Evolutionary conservation across 176 grass and related monocot genomes (phyloP).

Genomic region (Lolium multiflorum): DNA sequence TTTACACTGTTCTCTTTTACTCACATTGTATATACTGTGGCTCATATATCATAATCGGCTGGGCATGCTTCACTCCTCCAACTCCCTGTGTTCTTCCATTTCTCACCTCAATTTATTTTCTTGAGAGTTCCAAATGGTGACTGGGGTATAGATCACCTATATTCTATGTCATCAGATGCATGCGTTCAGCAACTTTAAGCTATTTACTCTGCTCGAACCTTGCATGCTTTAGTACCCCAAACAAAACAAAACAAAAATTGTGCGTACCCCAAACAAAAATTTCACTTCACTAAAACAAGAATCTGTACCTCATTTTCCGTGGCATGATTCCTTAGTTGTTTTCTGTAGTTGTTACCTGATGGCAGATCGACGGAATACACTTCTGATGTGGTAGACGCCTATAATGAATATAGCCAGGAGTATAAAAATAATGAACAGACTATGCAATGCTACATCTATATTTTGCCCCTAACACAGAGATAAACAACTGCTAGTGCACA

Average conservation of each 20-base stretch:
- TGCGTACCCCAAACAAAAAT: neutral
- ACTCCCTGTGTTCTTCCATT: neutral
- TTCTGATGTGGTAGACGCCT: neutral
- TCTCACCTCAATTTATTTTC: neutral
- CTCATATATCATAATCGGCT: neutral
- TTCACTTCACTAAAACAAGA: neutral
- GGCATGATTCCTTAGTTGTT: slow-evolving; percentile 27
- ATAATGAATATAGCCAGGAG: neutral
- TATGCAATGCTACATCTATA: neutral
- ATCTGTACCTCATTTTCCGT: neutral
- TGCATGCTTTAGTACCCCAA: neutral
- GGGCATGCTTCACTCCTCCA: neutral
- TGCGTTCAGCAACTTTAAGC: neutral
- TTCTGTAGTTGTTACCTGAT: slow-evolving; percentile 1
- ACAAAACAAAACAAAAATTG: neutral
- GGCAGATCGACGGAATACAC: neutral
- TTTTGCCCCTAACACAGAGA: neutral
- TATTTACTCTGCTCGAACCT: neutral
- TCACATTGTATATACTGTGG: neutral
- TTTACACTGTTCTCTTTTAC: neutral
- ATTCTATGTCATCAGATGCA: neutral
- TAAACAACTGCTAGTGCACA: neutral
- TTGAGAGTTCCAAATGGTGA: neutral
- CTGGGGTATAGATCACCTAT: neutral
- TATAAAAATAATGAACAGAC: neutral